Evolutionary conservation across 164 flowering plant species (phyloP), one percentile per base, ranked within the genome.

Genomic region (Liquidambar formosana): DNA sequence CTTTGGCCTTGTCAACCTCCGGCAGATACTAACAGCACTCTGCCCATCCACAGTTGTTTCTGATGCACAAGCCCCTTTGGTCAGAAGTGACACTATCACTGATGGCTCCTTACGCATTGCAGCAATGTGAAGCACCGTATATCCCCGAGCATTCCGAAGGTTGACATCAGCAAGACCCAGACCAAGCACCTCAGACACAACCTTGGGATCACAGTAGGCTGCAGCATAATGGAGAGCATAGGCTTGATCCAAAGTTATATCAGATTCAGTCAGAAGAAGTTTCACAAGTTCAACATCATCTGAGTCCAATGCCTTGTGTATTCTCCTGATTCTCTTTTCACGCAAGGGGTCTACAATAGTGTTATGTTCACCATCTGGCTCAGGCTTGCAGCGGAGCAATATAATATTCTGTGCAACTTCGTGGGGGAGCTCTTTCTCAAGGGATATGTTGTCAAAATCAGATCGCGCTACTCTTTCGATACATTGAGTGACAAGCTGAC

Each of bases 221-320:
- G 73, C 86, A 25, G 93, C 89, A 80, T 88, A 88, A 67, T 90
- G 96, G 48, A 90, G 89, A 26, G 91, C 93, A 76, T 71, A 61
- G 2, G 96, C 96, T 48, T 80, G 87, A 72, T 90, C 89, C 53
- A 90, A 66, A 21, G 88, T 88, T 27, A 80, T 68, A 33, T 74
- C 63, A 25, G 89, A 83, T 65, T 90, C 96, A 4, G 68, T 66
- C 23, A 90, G 68, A 1, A 90, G 88, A 58, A 88, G 82, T 41
- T 72, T 83, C 23, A 90, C 82, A 15, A 90, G 84, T 73, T 90
- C 93, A 18, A 90, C 84, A 82, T 90, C 96, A 69, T 90, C 89
- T 0, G 90, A 88, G 67, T 90, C 96, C 57, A 90, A 66, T 19
- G 96, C 96, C 72, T 69, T 84, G 67, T 68, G 81, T 46, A 88